Conservation (phyloP, 2,329 filamentous ascomycete species). For the Pezicula radicicola region DNA sequence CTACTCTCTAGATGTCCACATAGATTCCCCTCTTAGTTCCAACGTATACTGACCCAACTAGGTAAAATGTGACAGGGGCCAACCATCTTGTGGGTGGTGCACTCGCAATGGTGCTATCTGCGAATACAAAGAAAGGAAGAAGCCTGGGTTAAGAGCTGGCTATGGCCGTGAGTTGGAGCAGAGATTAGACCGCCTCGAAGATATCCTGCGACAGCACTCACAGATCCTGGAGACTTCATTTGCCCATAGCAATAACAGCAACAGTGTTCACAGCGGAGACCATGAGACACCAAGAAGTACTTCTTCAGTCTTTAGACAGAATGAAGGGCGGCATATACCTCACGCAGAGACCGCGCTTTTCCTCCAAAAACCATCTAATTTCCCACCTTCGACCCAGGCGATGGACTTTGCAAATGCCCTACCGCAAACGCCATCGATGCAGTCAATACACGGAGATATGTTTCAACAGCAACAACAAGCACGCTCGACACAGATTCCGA, state of each 20-base stretch:
- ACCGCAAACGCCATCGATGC: conserved; percentile 40
- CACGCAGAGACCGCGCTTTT: conserved; percentile 60
- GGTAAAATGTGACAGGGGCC: conserved; percentile 74
- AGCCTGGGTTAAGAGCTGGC: conserved; percentile 59
- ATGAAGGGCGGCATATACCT: conserved; percentile 45
- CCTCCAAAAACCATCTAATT: conserved; percentile 54
- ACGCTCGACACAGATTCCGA: conserved; percentile 9
- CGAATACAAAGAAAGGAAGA: conserved; percentile 68
- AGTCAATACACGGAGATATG: conserved; percentile 41
- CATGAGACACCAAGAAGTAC: conserved; percentile 52
- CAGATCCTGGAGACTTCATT: conserved; percentile 62
- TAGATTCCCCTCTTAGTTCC: conserved; percentile 7
- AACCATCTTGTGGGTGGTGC: conserved; percentile 70
- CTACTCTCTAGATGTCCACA: neutral
- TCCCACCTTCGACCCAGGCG: conserved; percentile 42
- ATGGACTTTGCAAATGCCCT: conserved; percentile 45
- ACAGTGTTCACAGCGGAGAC: conserved; percentile 47
- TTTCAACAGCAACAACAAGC: conserved; percentile 41
- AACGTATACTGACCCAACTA: conserved; percentile 27
- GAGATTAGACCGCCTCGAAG: conserved; percentile 66
- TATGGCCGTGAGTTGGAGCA: conserved; percentile 74
- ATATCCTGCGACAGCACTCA: conserved; percentile 62
- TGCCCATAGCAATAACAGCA: conserved; percentile 27
- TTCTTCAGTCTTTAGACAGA: conserved; percentile 42
- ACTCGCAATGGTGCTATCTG: conserved; percentile 59